A percentile compares a stretch with the other conserved stretches of the same genome.
phyloP scores from a whole-genome alignment of 805 yeast genomes.

The Hanseniaspora occidentalis region DNA sequence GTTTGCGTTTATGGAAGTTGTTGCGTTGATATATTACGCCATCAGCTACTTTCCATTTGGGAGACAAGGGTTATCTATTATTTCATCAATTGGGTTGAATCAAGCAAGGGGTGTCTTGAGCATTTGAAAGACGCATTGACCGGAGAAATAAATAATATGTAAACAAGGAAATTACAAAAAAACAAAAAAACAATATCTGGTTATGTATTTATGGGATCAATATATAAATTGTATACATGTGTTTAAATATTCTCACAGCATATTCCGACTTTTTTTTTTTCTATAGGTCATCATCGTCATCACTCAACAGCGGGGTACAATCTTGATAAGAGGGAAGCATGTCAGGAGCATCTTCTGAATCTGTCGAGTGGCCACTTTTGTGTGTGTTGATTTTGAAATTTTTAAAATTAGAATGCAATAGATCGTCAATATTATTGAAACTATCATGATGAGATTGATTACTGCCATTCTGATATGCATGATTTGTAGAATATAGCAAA shows the following conservation, averaged over 20 bases:
- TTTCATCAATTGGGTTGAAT: constrained; percentile 43
- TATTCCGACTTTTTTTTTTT: not conserved
- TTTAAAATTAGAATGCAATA: constrained; percentile 8
- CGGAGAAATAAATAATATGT: not conserved
- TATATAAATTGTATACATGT: no score
- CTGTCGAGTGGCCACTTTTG: constrained; percentile 7
- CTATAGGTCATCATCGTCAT: constrained; percentile 9
- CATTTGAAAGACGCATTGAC: constrained; percentile 13
- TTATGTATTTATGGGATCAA: no score
- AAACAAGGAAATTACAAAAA: constrained; percentile 1
- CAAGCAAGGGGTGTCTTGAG: constrained; percentile 33
- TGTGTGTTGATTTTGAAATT: constrained; percentile 1
- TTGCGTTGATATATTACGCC: constrained; percentile 84
- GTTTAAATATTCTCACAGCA: no score
- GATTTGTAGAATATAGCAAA: no score
- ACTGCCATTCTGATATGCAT: no score
- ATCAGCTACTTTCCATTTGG: constrained; percentile 95
- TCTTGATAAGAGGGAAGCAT: constrained; percentile 27
- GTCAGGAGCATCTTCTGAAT: not conserved
- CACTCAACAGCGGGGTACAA: constrained; percentile 15
- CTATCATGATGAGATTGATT: no score
- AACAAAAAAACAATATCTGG: not conserved
- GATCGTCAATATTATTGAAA: constrained; percentile 12
- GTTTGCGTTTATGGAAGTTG: constrained; percentile 61
- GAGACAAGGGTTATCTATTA: constrained; percentile 54